Evolutionary conservation across 208 protist genomes (phyloP), one percentile per base, ranked within the genome.

Genomic region (Leishmania gerbilli): DNA sequence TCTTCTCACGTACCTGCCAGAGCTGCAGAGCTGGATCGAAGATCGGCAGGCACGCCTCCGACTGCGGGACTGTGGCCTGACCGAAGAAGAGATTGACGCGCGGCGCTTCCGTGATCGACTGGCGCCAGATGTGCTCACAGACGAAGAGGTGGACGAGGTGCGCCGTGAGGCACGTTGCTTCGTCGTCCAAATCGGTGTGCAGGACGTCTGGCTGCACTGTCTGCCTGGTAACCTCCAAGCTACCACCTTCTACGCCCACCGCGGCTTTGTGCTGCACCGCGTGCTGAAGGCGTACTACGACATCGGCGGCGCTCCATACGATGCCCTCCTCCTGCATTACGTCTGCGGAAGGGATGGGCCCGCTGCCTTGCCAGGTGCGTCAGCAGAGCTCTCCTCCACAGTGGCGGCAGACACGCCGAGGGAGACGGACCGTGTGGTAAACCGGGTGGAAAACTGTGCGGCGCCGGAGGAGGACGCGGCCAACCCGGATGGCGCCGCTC

Each of bases 131-230:
- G 27, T 21, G 19, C 71, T 86, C 24, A 88, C 79, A 27, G 76
- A 81, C 71, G 84, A 87, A 42, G 84, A 87, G 65, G 84, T 65
- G 0, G 79, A 81, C 34, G 87, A 84, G 80, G 74, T 80, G 34
- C 79, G 81, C 45, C 68, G 72, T 9, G 76, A 81, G 27, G 67
- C 49, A 5, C 55, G 76, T 37, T 40, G 83, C 74, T 87, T 87
- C 34, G 58, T 90, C 0, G 72, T 94, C 55, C 86, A 91, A 69
- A 75, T 69, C 1, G 94, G 94, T 49, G 74, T 95, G 37, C 65
- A 53, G 1, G 91, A 94, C 78, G 90, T 97, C 34, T 97, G 92
- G 90, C 81, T 96, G 49, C 91, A 97, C 79, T 96, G 92, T 76
- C 69, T 96, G 19, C 87, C 90, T 19, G 79, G 68, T 8, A 85